Evolutionary conservation across 1,284 basidiomycete species (phyloP).

Genomic region (Naganishia sp.): DNA sequence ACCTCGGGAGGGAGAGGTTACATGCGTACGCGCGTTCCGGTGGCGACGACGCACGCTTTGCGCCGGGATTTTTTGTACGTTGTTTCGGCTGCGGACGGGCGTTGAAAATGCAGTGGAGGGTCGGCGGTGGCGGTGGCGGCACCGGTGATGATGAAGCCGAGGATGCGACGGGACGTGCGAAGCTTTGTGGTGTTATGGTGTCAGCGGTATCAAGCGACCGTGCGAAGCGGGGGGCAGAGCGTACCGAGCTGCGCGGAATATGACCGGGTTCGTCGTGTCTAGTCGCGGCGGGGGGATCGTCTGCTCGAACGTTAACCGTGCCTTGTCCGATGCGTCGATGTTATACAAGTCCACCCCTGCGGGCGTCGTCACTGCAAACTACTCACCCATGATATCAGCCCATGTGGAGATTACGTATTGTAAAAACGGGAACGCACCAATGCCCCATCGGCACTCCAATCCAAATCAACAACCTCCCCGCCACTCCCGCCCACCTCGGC

Average conservation of each 20-base stretch:
- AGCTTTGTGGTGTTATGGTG: slow-evolving; percentile 46
- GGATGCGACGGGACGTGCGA: not conserved
- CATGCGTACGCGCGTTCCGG: slow-evolving; percentile 54
- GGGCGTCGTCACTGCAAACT: slow-evolving; percentile 48
- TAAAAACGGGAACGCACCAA: slow-evolving; percentile 40
- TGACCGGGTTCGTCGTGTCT: slow-evolving; percentile 51
- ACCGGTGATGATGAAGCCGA: too few species aligned
- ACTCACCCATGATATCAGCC: not conserved
- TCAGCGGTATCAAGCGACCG: slow-evolving; percentile 46
- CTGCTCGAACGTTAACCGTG: slow-evolving; percentile 41
- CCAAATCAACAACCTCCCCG: slow-evolving; percentile 48
- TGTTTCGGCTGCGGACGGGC: slow-evolving; percentile 49
- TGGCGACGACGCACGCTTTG: slow-evolving; percentile 58
- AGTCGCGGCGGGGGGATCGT: slow-evolving; percentile 46
- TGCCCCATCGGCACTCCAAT: slow-evolving; percentile 45
- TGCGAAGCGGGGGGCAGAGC: slow-evolving; percentile 29
- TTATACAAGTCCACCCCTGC: slow-evolving; percentile 43
- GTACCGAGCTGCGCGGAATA: slow-evolving; percentile 74
- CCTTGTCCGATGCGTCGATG: slow-evolving; percentile 34
- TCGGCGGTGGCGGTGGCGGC: slow-evolving; percentile 9
- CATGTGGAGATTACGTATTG: not conserved
- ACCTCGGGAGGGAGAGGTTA: slow-evolving; percentile 20
- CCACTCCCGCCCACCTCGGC: slow-evolving; percentile 30
- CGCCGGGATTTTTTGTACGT: slow-evolving; percentile 5
- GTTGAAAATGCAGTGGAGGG: slow-evolving; percentile 75